Base-by-base conservation (phyloP, 108 stramenopile species). In the Ochromonas danica region DNA sequence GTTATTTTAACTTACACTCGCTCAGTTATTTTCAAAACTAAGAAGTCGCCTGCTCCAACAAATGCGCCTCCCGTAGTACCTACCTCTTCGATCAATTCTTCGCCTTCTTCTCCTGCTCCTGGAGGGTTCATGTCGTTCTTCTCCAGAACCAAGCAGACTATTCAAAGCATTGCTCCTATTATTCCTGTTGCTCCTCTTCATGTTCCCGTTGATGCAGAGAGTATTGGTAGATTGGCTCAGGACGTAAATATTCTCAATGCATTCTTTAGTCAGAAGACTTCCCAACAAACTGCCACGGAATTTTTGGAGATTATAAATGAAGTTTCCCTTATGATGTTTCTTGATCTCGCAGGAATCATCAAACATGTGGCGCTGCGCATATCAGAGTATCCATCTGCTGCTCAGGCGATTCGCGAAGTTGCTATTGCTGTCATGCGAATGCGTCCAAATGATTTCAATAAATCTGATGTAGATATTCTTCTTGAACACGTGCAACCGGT, bases 271-370 rank as follows among this genome's bases (percentile, higher is more conserved):
- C 63, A 67, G 31, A 67, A 67, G 31, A 25, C 63, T 10, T 6
- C 14, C 31, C 63, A 67, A 67, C 14, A 67, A 10, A 6, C 25
- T 6, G 63, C 63, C 14, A 67, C 63, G 17, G 63, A 67, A 25
- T 67, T 67, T 33, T 67, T 67, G 31, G 33, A 67, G 63, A 3
- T 67, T 3, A 67, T 67, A 3, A 67, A 67, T 36, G 63, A 67
- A 36, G 63, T 67, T 6, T 67, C 63, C 10, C 31, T 67, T 3
- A 28, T 67, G 63, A 3, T 67, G 3, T 67, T 67, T 36, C 33
- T 67, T 6, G 63, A 67, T 36, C 14, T 67, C 10, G 33, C 17
- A 6, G 35, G 30, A 28, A 31, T 67, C 17, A 33, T 67, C 35
- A 28, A 67, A 67, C 63, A 67, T 36, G 35, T 67, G 3, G 31